Evolutionary conservation across 345 rosid genomes (phyloP), one percentile per base, ranked within the genome.

Genomic region (Gossypium herbaceum): DNA sequence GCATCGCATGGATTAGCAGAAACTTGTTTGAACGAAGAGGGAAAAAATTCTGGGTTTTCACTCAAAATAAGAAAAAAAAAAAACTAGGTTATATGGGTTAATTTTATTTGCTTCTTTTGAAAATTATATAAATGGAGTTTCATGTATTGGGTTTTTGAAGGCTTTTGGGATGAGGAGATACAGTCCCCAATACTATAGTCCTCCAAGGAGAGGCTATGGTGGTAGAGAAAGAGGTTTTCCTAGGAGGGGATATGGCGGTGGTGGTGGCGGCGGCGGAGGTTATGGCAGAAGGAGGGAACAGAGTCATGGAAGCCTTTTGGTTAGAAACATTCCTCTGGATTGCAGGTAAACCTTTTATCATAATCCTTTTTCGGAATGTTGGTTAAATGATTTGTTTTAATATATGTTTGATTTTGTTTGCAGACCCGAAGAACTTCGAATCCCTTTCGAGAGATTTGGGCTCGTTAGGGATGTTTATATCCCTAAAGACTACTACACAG

Each of bases 181-280:
- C 82, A 94, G 99, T 82, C 91, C 94, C 13, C 81, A 82, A 43
- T 84, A 88, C 75, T 83, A 87, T 77, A 90, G 98, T 73, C 94
- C 99, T 82, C 97, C 98, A 4, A 91, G 99, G 83, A 90, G 97
- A 81, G 93, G 89, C 57, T 89, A 94, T 39, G 96, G 94, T 20
- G 91, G 95, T 45, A 75, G 96, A 39, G 90, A 76, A 9, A 84
- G 97, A 80, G 91, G 94, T 78, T 91, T 93, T 13, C 91, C 93
- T 0, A 79, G 87, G 67, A 85, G 94, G 80, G 89, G 90, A 34
- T 83, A 82, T 74, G 87, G 84, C 13, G 83, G 82, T 0, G 82
- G 85, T 0, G 45, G 88, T 0, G 86, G 93, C 1, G 89, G 94
- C 0, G 88, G 97, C 9, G 96, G 22, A 20, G 22, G 96, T 2